A percentile compares a stretch with the other conserved stretches of the same genome.
These are phyloP conservation scores for Tulasnella sp. DNA, from an alignment of 768 basidiomycete genomes.

Conservation along the genomic window DNA sequence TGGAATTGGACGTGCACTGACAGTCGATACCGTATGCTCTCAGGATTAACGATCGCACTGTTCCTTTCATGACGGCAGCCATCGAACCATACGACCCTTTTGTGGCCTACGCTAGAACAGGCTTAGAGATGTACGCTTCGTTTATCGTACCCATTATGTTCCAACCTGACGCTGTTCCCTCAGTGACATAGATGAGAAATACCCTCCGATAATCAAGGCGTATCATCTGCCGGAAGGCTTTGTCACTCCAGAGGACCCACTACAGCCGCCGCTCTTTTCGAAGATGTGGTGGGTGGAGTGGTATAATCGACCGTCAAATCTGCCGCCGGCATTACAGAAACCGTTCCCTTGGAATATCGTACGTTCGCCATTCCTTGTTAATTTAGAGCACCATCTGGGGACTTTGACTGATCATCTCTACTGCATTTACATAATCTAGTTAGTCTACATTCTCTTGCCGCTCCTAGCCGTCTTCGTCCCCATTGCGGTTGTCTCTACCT, in stretches of 20 bases:
- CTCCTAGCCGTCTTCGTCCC: conserved; percentile 48
- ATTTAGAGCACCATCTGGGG: neutral
- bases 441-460: conserved; percentile 48
- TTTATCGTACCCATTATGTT: no score
- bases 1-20: neutral
- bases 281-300: conserved; percentile 37
- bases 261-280: conserved; percentile 32
- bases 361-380: conserved; percentile 23
- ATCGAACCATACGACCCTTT: conserved; percentile 64
- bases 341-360: conserved; percentile 66
- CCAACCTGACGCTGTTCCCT: conserved; percentile 9
- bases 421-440: conserved; percentile 30
- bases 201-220: conserved; percentile 45
- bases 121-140: conserved; percentile 47
- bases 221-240: conserved; percentile 39
- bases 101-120: conserved; percentile 41
- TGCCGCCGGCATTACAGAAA: conserved; percentile 51
- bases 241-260: conserved; percentile 30
- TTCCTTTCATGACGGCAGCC: conserved; percentile 71
- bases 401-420: neutral
- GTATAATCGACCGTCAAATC: conserved; percentile 30
- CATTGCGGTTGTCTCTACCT: conserved; percentile 34
- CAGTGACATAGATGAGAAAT: conserved; percentile 49
- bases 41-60: conserved; percentile 47
- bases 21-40: neutral